A percentile compares a stretch with the other conserved stretches of the same genome.
phyloP scores from a whole-genome alignment of 371 early-diverging fungal genomes.

The Sporodiniella umbellata region DNA sequence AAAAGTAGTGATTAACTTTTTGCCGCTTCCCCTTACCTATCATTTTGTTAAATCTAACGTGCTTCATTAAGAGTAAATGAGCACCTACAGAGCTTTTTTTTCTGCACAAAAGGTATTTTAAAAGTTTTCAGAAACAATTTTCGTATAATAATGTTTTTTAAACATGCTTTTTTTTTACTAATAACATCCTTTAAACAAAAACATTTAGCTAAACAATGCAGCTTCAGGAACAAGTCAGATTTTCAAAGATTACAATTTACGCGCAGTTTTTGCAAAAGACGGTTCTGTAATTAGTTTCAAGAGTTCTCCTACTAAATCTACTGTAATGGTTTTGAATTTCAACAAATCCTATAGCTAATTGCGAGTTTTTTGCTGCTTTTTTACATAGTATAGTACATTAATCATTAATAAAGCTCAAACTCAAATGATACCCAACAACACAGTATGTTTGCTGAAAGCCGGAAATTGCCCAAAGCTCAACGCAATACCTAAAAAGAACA shows the following conservation, averaged over 20 bases:
- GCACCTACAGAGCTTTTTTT: constrained; percentile 16
- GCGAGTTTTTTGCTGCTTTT: neutral
- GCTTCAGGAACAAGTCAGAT: constrained; percentile 19
- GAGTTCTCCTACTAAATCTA: constrained; percentile 14
- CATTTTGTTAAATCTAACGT: neutral
- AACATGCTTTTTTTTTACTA: neutral
- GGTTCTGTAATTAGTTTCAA: neutral
- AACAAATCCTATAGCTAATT: neutral
- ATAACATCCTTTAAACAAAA: too few species aligned
- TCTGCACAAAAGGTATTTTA: constrained; percentile 22
- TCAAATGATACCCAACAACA: constrained; percentile 6
- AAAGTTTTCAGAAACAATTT: neutral
- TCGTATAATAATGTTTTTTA: neutral
- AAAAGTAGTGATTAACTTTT: neutral
- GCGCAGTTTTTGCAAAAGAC: neutral
- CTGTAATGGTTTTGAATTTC: neutral
- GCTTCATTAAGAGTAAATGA: constrained; percentile 13
- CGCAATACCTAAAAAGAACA: constrained; percentile 5
- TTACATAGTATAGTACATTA: neutral
- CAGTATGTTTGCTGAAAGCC: constrained; percentile 7
- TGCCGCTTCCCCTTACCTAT: neutral
- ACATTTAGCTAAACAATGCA: constrained; percentile 16
- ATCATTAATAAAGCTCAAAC: neutral
- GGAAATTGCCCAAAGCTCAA: constrained; percentile 3
- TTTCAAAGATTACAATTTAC: neutral